Base-by-base conservation (phyloP, 1,284 basidiomycete species). In the Moesziomyces antarcticus region DNA sequence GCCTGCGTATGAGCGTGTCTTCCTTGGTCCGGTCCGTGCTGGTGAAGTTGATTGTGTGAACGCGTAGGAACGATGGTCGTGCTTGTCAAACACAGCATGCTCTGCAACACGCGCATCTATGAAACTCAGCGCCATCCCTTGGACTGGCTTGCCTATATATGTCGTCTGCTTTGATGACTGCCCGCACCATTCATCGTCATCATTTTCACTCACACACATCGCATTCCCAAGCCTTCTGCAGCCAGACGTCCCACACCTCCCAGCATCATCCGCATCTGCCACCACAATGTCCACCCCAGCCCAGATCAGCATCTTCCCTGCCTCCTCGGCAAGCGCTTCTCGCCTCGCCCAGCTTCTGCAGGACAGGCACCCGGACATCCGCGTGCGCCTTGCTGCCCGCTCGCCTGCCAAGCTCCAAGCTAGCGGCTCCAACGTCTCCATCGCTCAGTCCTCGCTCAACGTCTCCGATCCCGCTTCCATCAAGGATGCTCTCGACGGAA, bases 301-400 rank as follows among this genome's bases (percentile, higher is more conserved):
- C 11, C 65, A 62, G 33, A 62, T 62, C 56, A 68, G 66, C 40
- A 51, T 68, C 45, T 68, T 68, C 48, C 59, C 66, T 18, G 66
- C 66, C 18, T 50, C 66, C 18, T 68, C 66, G 8, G 50, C 50
- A 0, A 62, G 22, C 22, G 66, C 55, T 10, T 21, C 25, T 14
- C 40, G 44, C 46, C 30, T 62, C n/a, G 43, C 44, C 9, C 27
- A 55, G 47, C 50, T 68, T 14, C 30, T 68, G 45, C 42, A 48
- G 42, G 41, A 62, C n/a, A 42, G 62, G 21, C 48, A 68, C 9
- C 55, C 65, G 22, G 41, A 55, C 7, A 48, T 68, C n/a, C 44
- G 50, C 5, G 1, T 68, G 11, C 58, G 59, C 3, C 66, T 62
- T 9, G 59, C 66, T 6, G 59, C 58, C 14, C 55, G 66, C 22